phyloP scores from a whole-genome alignment of 108 stramenopile species.

The Skeletonema costatum region DNA sequence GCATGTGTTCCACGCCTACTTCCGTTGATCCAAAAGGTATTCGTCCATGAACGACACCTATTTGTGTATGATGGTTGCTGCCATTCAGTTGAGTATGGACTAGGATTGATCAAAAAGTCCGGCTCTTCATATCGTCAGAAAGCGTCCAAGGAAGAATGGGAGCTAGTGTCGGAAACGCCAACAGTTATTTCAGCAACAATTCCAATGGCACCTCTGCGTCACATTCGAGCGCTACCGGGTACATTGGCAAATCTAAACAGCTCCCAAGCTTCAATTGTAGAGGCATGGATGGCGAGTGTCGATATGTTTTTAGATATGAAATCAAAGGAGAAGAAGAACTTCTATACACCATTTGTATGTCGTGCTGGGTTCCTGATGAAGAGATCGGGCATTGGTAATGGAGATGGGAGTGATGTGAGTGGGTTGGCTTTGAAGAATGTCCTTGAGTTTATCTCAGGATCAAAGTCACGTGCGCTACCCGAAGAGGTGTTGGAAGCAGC shows the following conservation, averaged over 20 bases:
- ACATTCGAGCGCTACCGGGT: conserved; percentile 32
- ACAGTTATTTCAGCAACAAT: conserved; percentile 19
- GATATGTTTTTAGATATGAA: conserved; percentile 78
- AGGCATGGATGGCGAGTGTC: conserved; percentile 82
- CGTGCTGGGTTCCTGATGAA: conserved; percentile 63
- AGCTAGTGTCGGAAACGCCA: conserved; percentile 28
- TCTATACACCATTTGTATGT: conserved; percentile 79
- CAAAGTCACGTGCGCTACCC: conserved; percentile 58
- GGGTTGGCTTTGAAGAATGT: conserved; percentile 66
- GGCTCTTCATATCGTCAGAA: conserved; percentile 47
- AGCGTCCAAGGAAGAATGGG: conserved; percentile 30
- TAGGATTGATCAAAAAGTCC: conserved; percentile 18
- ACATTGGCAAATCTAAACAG: conserved; percentile 61
- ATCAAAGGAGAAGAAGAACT: conserved; percentile 71
- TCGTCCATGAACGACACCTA: conserved; percentile 83
- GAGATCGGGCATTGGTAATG: conserved; percentile 50
- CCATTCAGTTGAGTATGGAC: conserved; percentile 51
- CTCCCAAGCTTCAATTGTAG: conserved; percentile 61
- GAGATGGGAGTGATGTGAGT: conserved; percentile 51
- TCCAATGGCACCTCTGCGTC: conserved; percentile 42
- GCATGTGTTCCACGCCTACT: conserved; percentile 58
- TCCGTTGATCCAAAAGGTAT: conserved; percentile 69
- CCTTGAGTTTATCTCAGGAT: conserved; percentile 79
- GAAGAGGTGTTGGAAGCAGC: conserved; percentile 60
- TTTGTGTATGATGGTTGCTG: conserved; percentile 80